Percentiles rank a stretch among this genome's conserved stretches.
Conservation (phyloP, 1,139 yeast genomes). For the Nakaseomyces nivariensis region DNA sequence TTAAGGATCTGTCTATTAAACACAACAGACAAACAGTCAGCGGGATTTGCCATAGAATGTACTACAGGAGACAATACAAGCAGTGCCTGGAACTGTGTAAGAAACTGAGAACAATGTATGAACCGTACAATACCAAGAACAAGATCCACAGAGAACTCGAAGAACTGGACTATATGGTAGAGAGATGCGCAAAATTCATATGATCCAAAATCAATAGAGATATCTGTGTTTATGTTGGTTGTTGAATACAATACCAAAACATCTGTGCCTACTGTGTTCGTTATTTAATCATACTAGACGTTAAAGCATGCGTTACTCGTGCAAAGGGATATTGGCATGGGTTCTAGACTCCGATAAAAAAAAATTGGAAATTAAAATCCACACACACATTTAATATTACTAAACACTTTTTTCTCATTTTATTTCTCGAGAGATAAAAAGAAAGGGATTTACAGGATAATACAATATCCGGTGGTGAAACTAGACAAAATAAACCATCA, state of each 20-base stretch:
- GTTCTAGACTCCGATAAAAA: too few species aligned
- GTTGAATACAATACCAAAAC: too few species aligned
- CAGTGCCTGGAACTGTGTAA: constrained; percentile 38
- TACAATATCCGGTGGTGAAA: too few species aligned
- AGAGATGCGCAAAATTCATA: constrained; percentile 27
- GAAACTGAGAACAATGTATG: constrained; percentile 26
- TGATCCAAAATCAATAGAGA: not conserved
- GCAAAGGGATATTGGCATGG: too few species aligned
- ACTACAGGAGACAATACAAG: constrained; percentile 38
- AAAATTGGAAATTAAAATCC: too few species aligned
- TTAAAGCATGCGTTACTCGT: too few species aligned
- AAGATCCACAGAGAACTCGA: constrained; percentile 38
- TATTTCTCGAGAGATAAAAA: not conserved
- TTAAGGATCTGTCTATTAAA: constrained; percentile 17
- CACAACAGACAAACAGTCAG: constrained; percentile 26
- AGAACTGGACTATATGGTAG: constrained; percentile 38
- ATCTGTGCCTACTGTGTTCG: too few species aligned
- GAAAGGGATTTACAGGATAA: not conserved
- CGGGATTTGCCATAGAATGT: constrained; percentile 35
- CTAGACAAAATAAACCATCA: too few species aligned
- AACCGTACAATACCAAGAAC: constrained; percentile 24
- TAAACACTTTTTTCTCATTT: too few species aligned
- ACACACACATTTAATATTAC: too few species aligned
- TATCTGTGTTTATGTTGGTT: too few species aligned
- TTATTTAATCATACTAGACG: too few species aligned